phyloP scores from a whole-genome alignment of 2,329 filamentous ascomycete genomes.

The Mariannaea sp. region DNA sequence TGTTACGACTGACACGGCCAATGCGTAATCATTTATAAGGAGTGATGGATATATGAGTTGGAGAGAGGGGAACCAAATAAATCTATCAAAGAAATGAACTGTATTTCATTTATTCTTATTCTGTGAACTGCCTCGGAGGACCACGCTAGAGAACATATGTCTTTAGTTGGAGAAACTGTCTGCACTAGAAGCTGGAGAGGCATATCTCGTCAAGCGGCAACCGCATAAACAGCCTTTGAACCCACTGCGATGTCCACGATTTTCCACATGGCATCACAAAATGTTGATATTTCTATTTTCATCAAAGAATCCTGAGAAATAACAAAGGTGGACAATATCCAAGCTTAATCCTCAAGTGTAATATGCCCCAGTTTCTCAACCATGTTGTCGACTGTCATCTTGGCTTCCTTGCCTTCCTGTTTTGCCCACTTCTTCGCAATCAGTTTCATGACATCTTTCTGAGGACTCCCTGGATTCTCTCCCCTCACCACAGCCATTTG shows the following conservation, averaged over 20 bases:
- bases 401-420: conserved; percentile 37
- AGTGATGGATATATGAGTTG: background rate
- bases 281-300: too few relatives aligned
- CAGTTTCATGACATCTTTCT: conserved; percentile 71
- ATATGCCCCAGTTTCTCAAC: conserved; percentile 35
- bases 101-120: too few relatives aligned
- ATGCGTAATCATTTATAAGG: background rate
- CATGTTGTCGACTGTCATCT: conserved; percentile 28
- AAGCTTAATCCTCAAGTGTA: conserved; percentile 28
- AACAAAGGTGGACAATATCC: too few relatives aligned
- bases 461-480: conserved; percentile 60
- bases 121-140: too few relatives aligned
- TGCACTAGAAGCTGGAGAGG: too few relatives aligned
- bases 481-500: conserved; percentile 67
- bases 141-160: too few relatives aligned
- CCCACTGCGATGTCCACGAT: too few relatives aligned
- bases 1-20: conserved; percentile 12
- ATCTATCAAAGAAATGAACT: background rate
- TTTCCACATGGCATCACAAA: too few relatives aligned
- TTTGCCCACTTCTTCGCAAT: conserved; percentile 67
- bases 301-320: too few relatives aligned
- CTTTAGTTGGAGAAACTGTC: too few relatives aligned
- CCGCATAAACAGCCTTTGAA: too few relatives aligned
- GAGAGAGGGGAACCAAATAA: background rate
- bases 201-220: too few relatives aligned